Percentiles rank a stretch among this genome's conserved stretches.
These are phyloP conservation scores for Blumeria graminis DNA, from an alignment of 2,329 filamentous ascomycete species.

Conservation along the genomic window DNA sequence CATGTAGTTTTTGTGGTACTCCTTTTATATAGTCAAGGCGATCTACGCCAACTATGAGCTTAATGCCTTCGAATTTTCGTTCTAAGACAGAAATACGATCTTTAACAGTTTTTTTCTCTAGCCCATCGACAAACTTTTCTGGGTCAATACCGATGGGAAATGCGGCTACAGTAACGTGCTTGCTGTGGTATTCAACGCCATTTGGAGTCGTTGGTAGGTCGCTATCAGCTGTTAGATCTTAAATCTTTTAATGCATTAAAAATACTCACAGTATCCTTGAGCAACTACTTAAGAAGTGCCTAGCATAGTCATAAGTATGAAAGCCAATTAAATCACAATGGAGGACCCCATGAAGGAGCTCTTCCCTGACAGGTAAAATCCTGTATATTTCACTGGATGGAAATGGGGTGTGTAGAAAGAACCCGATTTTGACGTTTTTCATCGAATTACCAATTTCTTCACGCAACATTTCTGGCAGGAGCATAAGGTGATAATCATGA, in stretches of 20 bases:
- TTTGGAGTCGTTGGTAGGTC: constrained; percentile 66
- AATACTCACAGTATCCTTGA: constrained; percentile 57
- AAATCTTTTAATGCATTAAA: not conserved
- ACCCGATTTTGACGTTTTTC: constrained; percentile 91
- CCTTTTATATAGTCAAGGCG: constrained; percentile 97
- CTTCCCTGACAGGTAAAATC: constrained; percentile 77
- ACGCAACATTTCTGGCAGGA: constrained; percentile 83
- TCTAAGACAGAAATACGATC: constrained; percentile 66
- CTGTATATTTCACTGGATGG: constrained; percentile 93
- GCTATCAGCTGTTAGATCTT: constrained; percentile 13
- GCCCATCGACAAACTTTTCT: constrained; percentile 77
- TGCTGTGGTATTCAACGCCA: constrained; percentile 73
- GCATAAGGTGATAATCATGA: constrained; percentile 96
- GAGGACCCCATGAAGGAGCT: constrained; percentile 64
- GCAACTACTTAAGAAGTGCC: constrained; percentile 90
- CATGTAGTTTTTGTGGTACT: constrained; percentile 90
- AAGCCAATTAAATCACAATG: constrained; percentile 93
- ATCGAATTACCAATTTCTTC: constrained; percentile 60
- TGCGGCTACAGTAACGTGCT: constrained; percentile 73
- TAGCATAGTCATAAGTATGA: constrained; percentile 97
- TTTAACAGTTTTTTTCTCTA: constrained; percentile 66
- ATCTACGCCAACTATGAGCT: constrained; percentile 90
- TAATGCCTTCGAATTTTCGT: constrained; percentile 84
- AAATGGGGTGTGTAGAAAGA: constrained; percentile 95
- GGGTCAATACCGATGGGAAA: constrained; percentile 97